Conservation (phyloP, 2,329 filamentous ascomycete species). For the Botrytis paeoniae region DNA sequence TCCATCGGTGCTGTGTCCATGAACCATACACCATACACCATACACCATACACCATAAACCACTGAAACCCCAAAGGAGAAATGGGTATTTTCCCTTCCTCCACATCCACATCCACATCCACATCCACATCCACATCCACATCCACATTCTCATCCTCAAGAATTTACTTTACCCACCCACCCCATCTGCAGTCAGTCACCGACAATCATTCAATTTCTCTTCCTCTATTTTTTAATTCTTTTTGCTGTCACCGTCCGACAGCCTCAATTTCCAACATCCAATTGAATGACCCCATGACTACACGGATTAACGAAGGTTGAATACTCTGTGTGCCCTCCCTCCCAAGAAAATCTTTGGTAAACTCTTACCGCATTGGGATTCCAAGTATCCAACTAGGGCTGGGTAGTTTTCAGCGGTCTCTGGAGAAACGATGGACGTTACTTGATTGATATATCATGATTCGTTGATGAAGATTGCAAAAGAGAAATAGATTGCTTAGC, state of each 20-base stretch:
- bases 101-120: not conserved
- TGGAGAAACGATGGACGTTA: not conserved
- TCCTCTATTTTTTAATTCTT: not conserved
- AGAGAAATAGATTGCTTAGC: not conserved
- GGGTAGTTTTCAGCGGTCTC: not conserved
- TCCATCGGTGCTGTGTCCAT: not conserved
- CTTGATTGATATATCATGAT: not conserved
- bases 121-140: too few species aligned
- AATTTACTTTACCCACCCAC: not conserved
- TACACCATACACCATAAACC: too few species aligned
- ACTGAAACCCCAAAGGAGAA: not conserved
- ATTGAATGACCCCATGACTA: constrained; percentile 10
- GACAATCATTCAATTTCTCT: not conserved
- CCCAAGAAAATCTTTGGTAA: not conserved
- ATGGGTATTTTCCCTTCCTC: not conserved
- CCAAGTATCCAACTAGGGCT: not conserved
- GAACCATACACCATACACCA: too few species aligned
- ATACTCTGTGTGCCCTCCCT: not conserved
- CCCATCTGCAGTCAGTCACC: not conserved
- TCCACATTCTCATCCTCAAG: not conserved
- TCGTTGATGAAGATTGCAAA: not conserved
- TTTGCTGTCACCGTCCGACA: not conserved
- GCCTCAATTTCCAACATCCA: constrained; percentile 11
- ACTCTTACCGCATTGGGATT: not conserved
- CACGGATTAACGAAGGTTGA: not conserved